Evolutionary conservation across 2,329 filamentous ascomycete species (phyloP).

Genomic region (Fusarium lyarnte): DNA sequence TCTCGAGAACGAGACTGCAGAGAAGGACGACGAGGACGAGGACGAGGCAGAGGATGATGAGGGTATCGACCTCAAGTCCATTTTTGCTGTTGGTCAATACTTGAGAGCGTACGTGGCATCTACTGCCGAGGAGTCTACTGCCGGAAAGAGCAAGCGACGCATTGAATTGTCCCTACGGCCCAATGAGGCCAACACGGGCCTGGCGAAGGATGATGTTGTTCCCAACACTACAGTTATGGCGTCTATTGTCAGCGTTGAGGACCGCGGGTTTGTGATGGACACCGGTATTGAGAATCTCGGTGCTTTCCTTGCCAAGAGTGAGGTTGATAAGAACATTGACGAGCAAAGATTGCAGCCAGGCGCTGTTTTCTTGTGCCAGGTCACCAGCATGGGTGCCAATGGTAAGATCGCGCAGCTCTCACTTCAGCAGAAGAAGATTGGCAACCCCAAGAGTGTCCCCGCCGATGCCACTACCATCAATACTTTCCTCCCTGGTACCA

Average conservation of each 20-base stretch:
- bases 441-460: constrained; percentile 72
- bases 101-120: constrained; percentile 85
- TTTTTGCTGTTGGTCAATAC: constrained; percentile 89
- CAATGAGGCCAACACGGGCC: constrained; percentile 77
- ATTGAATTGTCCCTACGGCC: constrained; percentile 91
- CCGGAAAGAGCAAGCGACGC: constrained; percentile 75
- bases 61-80: constrained; percentile 75
- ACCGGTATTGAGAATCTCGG: constrained; percentile 78
- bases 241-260: constrained; percentile 89
- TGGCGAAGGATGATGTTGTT: constrained; percentile 78
- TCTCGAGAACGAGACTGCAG: constrained; percentile 73
- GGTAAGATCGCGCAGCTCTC: constrained; percentile 90
- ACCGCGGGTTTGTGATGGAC: constrained; percentile 95
- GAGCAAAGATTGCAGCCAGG: constrained; percentile 81
- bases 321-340: constrained; percentile 74
- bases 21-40: constrained; percentile 64
- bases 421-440: constrained; percentile 74
- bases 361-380: constrained; percentile 83
- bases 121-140: constrained; percentile 71
- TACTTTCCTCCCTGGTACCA: constrained; percentile 90
- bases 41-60: constrained; percentile 61
- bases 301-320: constrained; percentile 87
- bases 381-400: constrained; percentile 77
- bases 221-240: constrained; percentile 84
- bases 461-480: constrained; percentile 86